A percentile compares a stretch with the other conserved stretches of the same genome.
These are phyloP conservation scores for Heracleum sosnowskyi DNA, from an alignment of 129 eudicot genomes.

Conservation along the genomic window DNA sequence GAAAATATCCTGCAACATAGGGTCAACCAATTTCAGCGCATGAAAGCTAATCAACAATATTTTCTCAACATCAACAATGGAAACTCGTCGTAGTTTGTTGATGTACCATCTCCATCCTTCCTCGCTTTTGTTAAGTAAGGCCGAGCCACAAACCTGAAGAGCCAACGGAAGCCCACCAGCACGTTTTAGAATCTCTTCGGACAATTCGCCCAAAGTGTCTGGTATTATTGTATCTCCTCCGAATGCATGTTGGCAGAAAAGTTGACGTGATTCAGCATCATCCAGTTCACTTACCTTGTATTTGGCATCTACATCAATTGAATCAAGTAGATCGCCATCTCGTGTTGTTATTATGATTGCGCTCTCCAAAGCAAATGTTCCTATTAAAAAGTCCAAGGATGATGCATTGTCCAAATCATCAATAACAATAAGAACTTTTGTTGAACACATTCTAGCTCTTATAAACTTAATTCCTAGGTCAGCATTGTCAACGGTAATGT, in stretches of 20 bases:
- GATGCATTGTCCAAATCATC: neutral
- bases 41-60: constrained; percentile 16
- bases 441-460: neutral
- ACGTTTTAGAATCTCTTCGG: too few relatives aligned
- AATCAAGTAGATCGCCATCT: too few relatives aligned
- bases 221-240: too few relatives aligned
- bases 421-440: neutral
- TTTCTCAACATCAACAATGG: neutral
- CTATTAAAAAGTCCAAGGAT: too few relatives aligned
- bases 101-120: constrained; percentile 8
- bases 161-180: too few relatives aligned
- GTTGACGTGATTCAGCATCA: too few relatives aligned
- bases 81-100: neutral
- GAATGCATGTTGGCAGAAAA: too few relatives aligned
- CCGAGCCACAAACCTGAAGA: constrained; percentile 17
- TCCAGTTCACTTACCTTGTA: too few relatives aligned
- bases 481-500: neutral
- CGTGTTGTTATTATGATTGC: too few relatives aligned
- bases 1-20: neutral
- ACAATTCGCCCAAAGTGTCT: too few relatives aligned
- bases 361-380: too few relatives aligned
- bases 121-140: neutral
- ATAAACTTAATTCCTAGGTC: neutral
- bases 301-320: too few relatives aligned
- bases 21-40: neutral